Evolutionary conservation across 352 stramenopile species (phyloP), one percentile per base, ranked within the genome.

Genomic region (Phytophthora ohioensis): DNA sequence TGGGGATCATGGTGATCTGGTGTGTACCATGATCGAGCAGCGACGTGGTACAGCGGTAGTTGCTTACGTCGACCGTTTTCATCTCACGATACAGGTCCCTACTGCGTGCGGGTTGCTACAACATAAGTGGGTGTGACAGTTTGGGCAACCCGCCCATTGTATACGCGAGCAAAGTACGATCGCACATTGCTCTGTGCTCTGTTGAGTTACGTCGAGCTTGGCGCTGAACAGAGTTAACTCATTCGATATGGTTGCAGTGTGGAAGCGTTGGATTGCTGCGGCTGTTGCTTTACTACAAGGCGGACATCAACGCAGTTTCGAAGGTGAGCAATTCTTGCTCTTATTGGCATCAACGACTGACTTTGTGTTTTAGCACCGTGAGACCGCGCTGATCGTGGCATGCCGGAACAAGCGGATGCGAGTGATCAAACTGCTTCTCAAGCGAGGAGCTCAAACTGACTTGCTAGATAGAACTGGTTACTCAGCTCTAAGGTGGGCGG

Each of bases 251-350:
- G 13, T 51, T 65, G n/a, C 7, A 90, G 80, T 66, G 77, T 41
- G 81, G 81, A 6, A 87, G 78, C 34, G 43, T 82, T 38, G 17
- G 87, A 42, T 71, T 91, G 9, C 32, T 91, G 27, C 73, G 73
- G 6, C 51, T 91, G 42, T 61, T 91, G 27, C 66, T 91, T 4
- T 70, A 80, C 36, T 90, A 90, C 58, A 82, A 84, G 13, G 84
- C 80, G 3, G 74, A 91, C 46, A 75, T 91, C 32, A 90, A 90
- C 46, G 80, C 78, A 2, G 15, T 78, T 3, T 82, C 84, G 3
- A 81, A 67, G 55, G 80, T 91, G 11, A 43, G 57, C 32, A 21
- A 31, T 34, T 39, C 3, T 31, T 43, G 3, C 6, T n/a, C 11
- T 7, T 17, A 1, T n/a, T 11, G 9, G 52, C 21, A 32, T 17